These are phyloP conservation scores for Phytophthora palmivora DNA, from an alignment of 352 stramenopile genomes.

Conservation along the genomic window DNA sequence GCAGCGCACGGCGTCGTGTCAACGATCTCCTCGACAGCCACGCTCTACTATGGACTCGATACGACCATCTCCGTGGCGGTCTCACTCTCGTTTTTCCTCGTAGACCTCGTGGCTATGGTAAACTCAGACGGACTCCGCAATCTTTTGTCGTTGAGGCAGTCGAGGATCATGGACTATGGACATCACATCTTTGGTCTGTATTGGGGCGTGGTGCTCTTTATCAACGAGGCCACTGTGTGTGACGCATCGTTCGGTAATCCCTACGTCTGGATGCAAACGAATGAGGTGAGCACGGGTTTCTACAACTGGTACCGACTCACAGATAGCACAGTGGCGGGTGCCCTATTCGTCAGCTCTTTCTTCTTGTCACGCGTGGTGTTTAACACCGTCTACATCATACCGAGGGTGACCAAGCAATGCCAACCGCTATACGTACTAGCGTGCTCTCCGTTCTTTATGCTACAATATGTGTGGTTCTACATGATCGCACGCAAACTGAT, in stretches of 20 bases:
- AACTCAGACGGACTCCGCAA: conserved; percentile 51
- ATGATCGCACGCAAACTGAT: conserved; percentile 75
- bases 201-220: conserved; percentile 66
- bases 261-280: conserved; percentile 88
- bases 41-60: conserved; percentile 51
- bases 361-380: conserved; percentile 76
- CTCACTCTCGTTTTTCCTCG: conserved; percentile 75
- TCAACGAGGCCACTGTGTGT: conserved; percentile 68
- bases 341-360: conserved; percentile 66
- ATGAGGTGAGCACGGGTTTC: conserved; percentile 82
- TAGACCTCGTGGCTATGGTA: conserved; percentile 75
- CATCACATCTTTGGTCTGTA: conserved; percentile 75
- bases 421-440: conserved; percentile 60
- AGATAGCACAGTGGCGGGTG: conserved; percentile 58
- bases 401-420: conserved; percentile 48
- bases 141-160: conserved; percentile 45
- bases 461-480: conserved; percentile 82
- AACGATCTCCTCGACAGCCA: conserved; percentile 51
- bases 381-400: conserved; percentile 74
- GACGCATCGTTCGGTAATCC: conserved; percentile 58
- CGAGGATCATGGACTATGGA: conserved; percentile 74
- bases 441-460: conserved; percentile 69
- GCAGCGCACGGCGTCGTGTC: conserved; percentile 71
- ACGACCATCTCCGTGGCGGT: conserved; percentile 65
- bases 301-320: conserved; percentile 86